These are phyloP conservation scores for Micractinium sp. DNA, from an alignment of 139 green algal genomes.

Conservation along the genomic window DNA sequence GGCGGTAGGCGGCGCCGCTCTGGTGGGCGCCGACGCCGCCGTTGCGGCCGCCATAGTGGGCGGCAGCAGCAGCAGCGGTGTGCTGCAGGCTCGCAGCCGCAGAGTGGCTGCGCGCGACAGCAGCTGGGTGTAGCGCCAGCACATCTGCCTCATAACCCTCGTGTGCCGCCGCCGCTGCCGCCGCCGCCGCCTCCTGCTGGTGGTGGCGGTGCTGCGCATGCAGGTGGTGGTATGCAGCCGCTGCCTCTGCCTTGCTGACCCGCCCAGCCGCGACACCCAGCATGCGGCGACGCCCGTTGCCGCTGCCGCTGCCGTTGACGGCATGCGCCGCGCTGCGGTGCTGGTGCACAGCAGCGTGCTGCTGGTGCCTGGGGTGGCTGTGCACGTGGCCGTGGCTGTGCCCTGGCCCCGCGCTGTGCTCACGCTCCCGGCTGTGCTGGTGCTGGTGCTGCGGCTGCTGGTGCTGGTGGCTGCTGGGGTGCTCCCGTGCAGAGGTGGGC, in stretches of 20 bases:
- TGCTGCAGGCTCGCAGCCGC: not conserved
- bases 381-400: not conserved
- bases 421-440: not conserved
- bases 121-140: too few relatives aligned
- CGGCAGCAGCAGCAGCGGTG: not conserved
- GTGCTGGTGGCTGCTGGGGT: not conserved
- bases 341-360: not conserved
- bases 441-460: not conserved
- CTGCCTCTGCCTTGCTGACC: not conserved
- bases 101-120: slow-evolving; percentile 9
- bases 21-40: not conserved
- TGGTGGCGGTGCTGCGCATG: not conserved
- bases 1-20: not conserved
- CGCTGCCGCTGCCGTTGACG: not conserved
- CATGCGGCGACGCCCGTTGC: not conserved
- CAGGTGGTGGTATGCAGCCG: not conserved
- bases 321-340: not conserved
- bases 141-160: not conserved
- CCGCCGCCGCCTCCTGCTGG: not conserved
- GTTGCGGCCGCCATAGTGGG: not conserved
- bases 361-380: not conserved
- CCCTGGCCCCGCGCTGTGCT: not conserved
- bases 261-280: not conserved
- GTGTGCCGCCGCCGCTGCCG: too few relatives aligned
- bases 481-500: not conserved